Evolutionary conservation across 257 asterid genomes (phyloP).

Genomic region (Apocynum venetum): DNA sequence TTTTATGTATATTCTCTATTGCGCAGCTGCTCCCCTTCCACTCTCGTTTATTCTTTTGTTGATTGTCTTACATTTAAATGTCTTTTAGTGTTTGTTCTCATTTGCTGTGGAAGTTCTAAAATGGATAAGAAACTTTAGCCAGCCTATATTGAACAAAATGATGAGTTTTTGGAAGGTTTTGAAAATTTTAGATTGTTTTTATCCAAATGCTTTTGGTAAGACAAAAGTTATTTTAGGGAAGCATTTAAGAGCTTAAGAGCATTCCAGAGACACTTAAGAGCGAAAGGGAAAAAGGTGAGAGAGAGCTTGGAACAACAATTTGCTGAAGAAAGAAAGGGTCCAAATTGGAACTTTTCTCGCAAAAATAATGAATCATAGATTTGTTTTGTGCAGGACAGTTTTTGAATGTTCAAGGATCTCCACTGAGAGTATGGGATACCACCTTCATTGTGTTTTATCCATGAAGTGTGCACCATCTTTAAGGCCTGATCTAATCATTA

Average conservation of each 20-base stretch:
- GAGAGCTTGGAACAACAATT: not conserved
- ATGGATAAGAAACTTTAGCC: not conserved
- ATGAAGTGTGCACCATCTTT: not conserved
- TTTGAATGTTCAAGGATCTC: not conserved
- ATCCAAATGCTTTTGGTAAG: not conserved
- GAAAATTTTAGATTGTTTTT: not conserved
- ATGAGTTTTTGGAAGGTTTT: not conserved
- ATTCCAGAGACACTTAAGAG: not conserved
- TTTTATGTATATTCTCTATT: not conserved
- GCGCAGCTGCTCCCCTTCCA: slow-evolving; percentile 4
- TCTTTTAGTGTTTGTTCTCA: not conserved
- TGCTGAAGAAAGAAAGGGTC: not conserved
- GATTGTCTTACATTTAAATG: not conserved
- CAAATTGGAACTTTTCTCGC: not conserved
- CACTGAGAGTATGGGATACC: not conserved
- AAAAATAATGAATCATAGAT: not conserved
- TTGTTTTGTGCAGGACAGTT: not conserved
- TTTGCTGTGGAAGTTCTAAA: not conserved
- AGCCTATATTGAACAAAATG: not conserved
- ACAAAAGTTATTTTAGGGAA: not conserved
- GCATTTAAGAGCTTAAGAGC: not conserved
- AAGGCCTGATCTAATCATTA: not conserved
- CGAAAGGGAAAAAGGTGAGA: not conserved
- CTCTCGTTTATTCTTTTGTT: not conserved
- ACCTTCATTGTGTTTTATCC: not conserved